phyloP scores from a whole-genome alignment of 257 asterid species.

The Gentiana macrophylla region DNA sequence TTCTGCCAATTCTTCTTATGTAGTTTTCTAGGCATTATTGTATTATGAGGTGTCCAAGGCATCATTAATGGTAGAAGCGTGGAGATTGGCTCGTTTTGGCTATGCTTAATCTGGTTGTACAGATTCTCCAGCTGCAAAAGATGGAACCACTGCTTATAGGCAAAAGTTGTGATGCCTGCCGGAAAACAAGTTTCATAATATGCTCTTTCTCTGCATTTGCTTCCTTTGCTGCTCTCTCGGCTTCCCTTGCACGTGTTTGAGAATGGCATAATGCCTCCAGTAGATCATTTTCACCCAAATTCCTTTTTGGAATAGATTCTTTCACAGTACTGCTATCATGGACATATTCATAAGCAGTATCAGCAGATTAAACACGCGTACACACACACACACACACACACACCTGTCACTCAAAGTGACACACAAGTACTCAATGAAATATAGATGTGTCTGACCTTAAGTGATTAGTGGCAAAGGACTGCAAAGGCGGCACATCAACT shows the following conservation, averaged over 20 bases:
- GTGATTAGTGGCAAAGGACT: slow-evolving; percentile 15
- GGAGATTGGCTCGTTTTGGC: slow-evolving; percentile 30
- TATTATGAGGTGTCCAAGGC: slow-evolving; percentile 35
- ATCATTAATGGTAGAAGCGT: slow-evolving; percentile 21
- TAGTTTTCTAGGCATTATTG: slow-evolving; percentile 24
- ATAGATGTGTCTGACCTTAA: slow-evolving; percentile 27
- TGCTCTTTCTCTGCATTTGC: slow-evolving; percentile 69
- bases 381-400: too few species aligned
- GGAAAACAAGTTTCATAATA: slow-evolving; percentile 50
- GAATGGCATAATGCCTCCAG: slow-evolving; percentile 78
- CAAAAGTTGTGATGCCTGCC: slow-evolving; percentile 82
- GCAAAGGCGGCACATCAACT: slow-evolving; percentile 14
- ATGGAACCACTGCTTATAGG: slow-evolving; percentile 82
- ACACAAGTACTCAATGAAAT: not conserved
- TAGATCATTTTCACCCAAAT: slow-evolving; percentile 21
- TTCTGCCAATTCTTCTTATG: slow-evolving; percentile 28
- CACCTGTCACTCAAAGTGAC: too few species aligned
- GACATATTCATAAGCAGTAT: slow-evolving; percentile 3
- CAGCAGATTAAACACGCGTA: too few species aligned
- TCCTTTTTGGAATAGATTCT: slow-evolving; percentile 9
- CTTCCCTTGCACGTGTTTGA: slow-evolving; percentile 96
- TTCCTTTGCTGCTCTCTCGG: slow-evolving; percentile 63
- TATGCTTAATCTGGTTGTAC: slow-evolving; percentile 39
- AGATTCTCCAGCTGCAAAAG: slow-evolving; percentile 70
- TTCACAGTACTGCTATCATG: slow-evolving; percentile 25